A percentile compares a stretch with the other conserved stretches of the same genome.
Conservation (phyloP, 768 basidiomycete species). For the Stropharia rugosoannulata region DNA sequence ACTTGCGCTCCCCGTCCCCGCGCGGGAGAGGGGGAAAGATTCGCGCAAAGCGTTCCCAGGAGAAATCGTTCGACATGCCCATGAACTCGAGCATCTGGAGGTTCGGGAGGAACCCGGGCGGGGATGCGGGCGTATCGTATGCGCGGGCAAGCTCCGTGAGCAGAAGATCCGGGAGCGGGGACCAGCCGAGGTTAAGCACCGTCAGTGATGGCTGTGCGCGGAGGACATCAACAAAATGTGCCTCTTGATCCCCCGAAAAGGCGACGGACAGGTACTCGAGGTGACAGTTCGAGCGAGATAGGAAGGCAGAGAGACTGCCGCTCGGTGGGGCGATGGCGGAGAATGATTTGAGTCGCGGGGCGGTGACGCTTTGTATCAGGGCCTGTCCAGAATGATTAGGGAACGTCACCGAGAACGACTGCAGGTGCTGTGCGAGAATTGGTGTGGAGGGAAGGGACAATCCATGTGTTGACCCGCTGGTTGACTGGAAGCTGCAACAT, state of each 20-base stretch:
- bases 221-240: neutral
- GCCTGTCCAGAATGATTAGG: neutral
- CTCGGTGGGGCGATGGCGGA: neutral
- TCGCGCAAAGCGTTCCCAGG: neutral
- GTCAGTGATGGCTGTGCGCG: neutral
- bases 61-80: neutral
- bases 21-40: neutral
- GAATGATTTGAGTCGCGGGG: neutral
- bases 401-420: neutral
- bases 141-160: neutral
- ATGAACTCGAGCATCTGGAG: slow-evolving; percentile 4
- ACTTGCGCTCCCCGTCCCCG: neutral
- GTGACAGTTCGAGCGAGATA: neutral
- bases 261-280: neutral
- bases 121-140: neutral
- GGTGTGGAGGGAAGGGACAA: neutral
- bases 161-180: neutral
- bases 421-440: neutral
- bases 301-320: neutral
- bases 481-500: neutral
- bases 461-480: neutral
- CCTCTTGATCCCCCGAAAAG: neutral
- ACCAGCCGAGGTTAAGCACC: slow-evolving; percentile 1
- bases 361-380: neutral
- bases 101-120: neutral